Evolutionary conservation across 1,139 yeast genomes (phyloP), one percentile per base, ranked within the genome.

Genomic region (Magnusiomyces fungicola): DNA sequence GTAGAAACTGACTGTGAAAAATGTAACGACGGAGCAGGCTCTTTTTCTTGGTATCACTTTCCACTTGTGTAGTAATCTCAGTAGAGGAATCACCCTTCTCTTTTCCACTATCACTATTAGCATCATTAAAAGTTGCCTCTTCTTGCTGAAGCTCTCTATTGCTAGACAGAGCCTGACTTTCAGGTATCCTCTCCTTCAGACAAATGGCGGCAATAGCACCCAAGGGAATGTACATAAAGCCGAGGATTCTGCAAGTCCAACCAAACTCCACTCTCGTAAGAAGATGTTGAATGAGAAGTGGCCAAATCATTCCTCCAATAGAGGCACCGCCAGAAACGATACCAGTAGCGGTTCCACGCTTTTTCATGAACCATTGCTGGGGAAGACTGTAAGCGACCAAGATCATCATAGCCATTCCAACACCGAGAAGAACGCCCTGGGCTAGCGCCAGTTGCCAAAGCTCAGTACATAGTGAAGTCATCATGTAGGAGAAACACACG

Each of bases 301-400:
- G 77, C 69, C 75, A 75, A 27, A 72, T 69, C 19, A 82, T 72
- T 1, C 88, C 88, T 1, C 86, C 88, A 4, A 74, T 64, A 9
- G 84, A 80, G 1, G 83, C 73, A 0, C 87, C 86, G 1, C 80
- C 73, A 0, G 81, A 73, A 0, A 78, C 75, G 1, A 81, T 55
- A 2, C 85, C 83, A 10, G 73, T 64, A 1, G 83, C 87, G 24
- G 80, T 62, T 0, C 81, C 78, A 51, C 84, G 70, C 52, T 68
- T 73, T 53, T 68, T 71, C 53, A 73, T 68, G 63, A 81, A 82
- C 69, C 76, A 81, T 56, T 76, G 81, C 3, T 59, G 54, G 4
- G 62, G 58, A 6, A 61, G 49, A 3, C 61, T 45, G 47, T 57
- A 54, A 12, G 61, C 57, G 12, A 63, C 57, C 39, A 62, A 55